A percentile compares a stretch with the other conserved stretches of the same genome.
Evolutionary conservation across 148 eudicot species (phyloP).

Genomic region (Vaccinium macrocarpon): DNA sequence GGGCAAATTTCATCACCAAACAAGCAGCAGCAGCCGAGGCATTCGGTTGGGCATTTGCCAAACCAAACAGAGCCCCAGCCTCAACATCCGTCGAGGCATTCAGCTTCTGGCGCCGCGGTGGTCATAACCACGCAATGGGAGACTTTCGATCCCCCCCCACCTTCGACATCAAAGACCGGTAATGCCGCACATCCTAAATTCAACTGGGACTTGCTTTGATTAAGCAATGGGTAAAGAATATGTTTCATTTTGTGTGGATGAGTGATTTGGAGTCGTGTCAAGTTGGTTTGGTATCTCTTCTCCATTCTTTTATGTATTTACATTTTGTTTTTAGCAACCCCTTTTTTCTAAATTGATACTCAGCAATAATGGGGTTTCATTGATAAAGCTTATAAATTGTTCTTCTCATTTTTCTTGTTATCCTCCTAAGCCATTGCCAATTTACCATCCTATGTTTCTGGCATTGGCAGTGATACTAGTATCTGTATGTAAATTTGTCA

Average conservation of each 20-base stretch:
- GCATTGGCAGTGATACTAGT: slow-evolving; percentile 5
- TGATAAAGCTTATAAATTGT: slow-evolving; percentile 14
- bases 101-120: slow-evolving; percentile 54
- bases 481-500: slow-evolving; percentile 4
- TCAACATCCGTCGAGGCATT: slow-evolving; percentile 40
- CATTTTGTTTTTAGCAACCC: slow-evolving; percentile 40
- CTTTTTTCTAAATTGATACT: slow-evolving; percentile 27
- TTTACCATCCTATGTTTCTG: slow-evolving; percentile 15
- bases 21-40: slow-evolving; percentile 37
- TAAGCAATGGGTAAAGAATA: slow-evolving; percentile 26
- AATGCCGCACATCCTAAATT: slow-evolving; percentile 47
- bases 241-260: slow-evolving; percentile 45
- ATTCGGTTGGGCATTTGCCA: slow-evolving; percentile 45
- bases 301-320: slow-evolving; percentile 80
- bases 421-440: slow-evolving; percentile 9
- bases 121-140: slow-evolving; percentile 96
- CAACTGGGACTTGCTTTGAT: slow-evolving; percentile 74
- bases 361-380: slow-evolving; percentile 45
- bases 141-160: slow-evolving; percentile 63
- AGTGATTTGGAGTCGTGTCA: slow-evolving; percentile 36
- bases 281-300: slow-evolving; percentile 49
- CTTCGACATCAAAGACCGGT: slow-evolving; percentile 33
- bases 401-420: slow-evolving; percentile 14
- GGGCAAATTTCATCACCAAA: slow-evolving; percentile 37
- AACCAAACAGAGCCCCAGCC: slow-evolving; percentile 21